phyloP scores from a whole-genome alignment of 192 early-diverging fungal species.

The Backusella tarrabulga region DNA sequence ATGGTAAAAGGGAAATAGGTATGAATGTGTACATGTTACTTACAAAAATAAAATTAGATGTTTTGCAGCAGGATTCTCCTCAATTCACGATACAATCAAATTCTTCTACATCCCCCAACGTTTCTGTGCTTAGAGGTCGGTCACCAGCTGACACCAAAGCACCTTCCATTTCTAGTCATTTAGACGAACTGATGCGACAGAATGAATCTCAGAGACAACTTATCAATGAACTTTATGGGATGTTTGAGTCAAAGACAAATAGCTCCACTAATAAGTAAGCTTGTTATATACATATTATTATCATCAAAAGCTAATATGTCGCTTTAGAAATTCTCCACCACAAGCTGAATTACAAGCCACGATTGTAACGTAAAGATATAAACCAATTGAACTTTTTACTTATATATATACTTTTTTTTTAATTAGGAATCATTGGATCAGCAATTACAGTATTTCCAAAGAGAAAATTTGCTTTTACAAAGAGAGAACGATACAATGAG shows the following conservation, averaged over 20 bases:
- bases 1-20: not conserved
- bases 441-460: conserved; percentile 8
- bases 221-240: conserved; percentile 31
- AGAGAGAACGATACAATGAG: conserved; percentile 28
- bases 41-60: conserved; percentile 11
- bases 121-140: not conserved
- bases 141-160: conserved; percentile 32
- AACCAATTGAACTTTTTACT: not conserved
- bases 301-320: not conserved
- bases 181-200: conserved; percentile 42
- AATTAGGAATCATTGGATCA: conserved; percentile 23
- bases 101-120: conserved; percentile 24
- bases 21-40: not conserved
- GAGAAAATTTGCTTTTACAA: conserved; percentile 26
- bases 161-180: conserved; percentile 27
- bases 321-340: not conserved
- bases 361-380: conserved; percentile 3
- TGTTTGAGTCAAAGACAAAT: conserved; percentile 7
- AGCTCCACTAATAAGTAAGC: not conserved
- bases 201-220: conserved; percentile 44
- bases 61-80: conserved; percentile 22
- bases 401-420: not conserved
- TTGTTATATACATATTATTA: not conserved
- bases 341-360: not conserved
- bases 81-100: conserved; percentile 31